A percentile compares a stretch with the other conserved stretches of the same genome.
Evolutionary conservation across 805 yeast species (phyloP).

Genomic region (Ogataea paradorogensis): DNA sequence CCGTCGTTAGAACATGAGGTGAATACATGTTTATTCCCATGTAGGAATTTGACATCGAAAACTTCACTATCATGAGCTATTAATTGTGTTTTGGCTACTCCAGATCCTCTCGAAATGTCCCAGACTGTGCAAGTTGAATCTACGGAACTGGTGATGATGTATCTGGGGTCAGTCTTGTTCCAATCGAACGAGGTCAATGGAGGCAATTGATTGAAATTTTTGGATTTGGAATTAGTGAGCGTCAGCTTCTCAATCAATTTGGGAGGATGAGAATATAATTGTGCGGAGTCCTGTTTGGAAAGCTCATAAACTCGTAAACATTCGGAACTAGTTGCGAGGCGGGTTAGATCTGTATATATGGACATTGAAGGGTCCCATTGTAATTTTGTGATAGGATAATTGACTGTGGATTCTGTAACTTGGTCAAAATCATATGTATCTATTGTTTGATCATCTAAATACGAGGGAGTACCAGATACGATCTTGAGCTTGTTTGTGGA

Average conservation of each 20-base stretch:
- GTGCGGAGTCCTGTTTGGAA: constrained; percentile 12
- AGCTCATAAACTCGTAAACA: constrained; percentile 52
- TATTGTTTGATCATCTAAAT: background rate
- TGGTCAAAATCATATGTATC: constrained; percentile 42
- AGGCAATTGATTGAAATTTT: constrained; percentile 57
- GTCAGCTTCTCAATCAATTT: constrained; percentile 39
- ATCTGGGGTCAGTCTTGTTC: constrained; percentile 68
- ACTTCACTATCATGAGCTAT: constrained; percentile 97
- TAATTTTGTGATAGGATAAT: constrained; percentile 67
- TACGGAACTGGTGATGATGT: constrained; percentile 79
- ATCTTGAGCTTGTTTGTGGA: constrained; percentile 62
- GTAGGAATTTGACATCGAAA: constrained; percentile 82
- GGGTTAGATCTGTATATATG: constrained; percentile 30
- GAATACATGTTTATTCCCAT: constrained; percentile 71
- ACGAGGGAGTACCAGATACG: constrained; percentile 34
- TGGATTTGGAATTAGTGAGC: constrained; percentile 40
- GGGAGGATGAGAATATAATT: constrained; percentile 3
- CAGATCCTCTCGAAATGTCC: constrained; percentile 68
- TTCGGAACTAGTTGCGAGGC: constrained; percentile 71
- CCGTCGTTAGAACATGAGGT: constrained; percentile 97
- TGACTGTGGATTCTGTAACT: constrained; percentile 51
- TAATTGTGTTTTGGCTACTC: constrained; percentile 80
- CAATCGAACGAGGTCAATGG: constrained; percentile 95
- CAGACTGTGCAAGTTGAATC: constrained; percentile 98
- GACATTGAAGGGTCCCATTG: constrained; percentile 64